Percentiles rank a stretch among this genome's conserved stretches.
These are phyloP conservation scores for Cryphonectria nitschkei DNA, from an alignment of 2,329 filamentous ascomycete genomes.

Conservation along the genomic window DNA sequence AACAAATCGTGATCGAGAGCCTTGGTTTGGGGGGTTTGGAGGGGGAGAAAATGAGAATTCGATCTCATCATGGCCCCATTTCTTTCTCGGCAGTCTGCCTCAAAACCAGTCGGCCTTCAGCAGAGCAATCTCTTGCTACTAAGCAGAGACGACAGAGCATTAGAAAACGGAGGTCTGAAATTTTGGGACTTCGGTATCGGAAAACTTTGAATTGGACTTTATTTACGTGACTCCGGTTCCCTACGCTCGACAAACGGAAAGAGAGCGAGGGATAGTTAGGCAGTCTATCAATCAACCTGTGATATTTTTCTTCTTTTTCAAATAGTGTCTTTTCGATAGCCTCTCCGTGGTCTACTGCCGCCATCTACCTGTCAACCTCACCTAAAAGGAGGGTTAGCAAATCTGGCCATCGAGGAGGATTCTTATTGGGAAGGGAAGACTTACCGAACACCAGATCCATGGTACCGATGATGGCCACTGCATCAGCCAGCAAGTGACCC, in stretches of 20 bases:
- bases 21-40: neutral
- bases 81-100: neutral
- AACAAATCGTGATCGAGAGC: neutral
- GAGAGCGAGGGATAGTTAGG: constrained; percentile 11
- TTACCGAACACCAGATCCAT: constrained; percentile 90
- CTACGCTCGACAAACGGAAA: constrained; percentile 19
- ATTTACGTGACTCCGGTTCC: constrained; percentile 15
- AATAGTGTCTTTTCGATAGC: constrained; percentile 26
- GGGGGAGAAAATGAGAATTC: neutral
- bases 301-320: constrained; percentile 34
- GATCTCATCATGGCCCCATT: neutral
- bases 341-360: constrained; percentile 25
- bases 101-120: neutral
- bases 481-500: constrained; percentile 93
- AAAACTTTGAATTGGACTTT: neutral
- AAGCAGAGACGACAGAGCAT: neutral
- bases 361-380: constrained; percentile 62
- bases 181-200: neutral
- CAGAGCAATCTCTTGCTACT: neutral
- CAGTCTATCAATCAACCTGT: constrained; percentile 21
- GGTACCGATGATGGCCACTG: constrained; percentile 90
- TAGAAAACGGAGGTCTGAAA: neutral
- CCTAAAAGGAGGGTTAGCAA: constrained; percentile 49
- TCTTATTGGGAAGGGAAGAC: constrained; percentile 35
- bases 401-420: neutral